A percentile compares a stretch with the other conserved stretches of the same genome.
These are phyloP conservation scores for Chamaenerion angustifolium DNA, from an alignment of 345 rosid genomes.

Conservation along the genomic window DNA sequence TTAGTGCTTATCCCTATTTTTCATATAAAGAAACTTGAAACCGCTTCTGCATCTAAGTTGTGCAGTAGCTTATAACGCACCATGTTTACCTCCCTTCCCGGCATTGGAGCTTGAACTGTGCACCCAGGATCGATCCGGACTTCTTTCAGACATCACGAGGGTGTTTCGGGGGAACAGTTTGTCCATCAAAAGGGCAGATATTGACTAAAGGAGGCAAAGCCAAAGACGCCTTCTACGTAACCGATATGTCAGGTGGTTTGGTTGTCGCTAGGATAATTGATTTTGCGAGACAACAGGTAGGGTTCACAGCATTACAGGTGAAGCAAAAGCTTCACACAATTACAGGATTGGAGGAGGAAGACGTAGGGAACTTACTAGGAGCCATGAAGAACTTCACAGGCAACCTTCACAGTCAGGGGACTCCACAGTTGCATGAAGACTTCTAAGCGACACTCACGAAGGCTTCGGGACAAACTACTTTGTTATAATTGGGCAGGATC, in stretches of 20 bases:
- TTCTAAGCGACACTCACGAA: too few relatives aligned
- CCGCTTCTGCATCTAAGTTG: too few relatives aligned
- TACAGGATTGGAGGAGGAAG: too few relatives aligned
- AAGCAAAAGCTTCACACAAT: slow-evolving; percentile 21
- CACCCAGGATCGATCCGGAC: slow-evolving; percentile 40
- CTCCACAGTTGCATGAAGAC: too few relatives aligned
- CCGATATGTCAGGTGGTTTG: slow-evolving; percentile 33
- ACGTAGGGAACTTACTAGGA: too few relatives aligned
- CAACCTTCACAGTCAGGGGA: too few relatives aligned
- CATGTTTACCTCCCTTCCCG: slow-evolving; percentile 12
- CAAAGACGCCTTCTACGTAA: slow-evolving; percentile 34
- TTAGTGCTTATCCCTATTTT: too few relatives aligned
- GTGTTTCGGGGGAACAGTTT: slow-evolving; percentile 45
- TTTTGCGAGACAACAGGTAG: slow-evolving; percentile 25
- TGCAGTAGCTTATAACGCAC: background rate
- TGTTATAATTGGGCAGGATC: too few relatives aligned
- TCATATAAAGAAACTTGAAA: background rate
- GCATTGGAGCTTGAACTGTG: slow-evolving; percentile 43
- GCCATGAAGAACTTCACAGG: too few relatives aligned
- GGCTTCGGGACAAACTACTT: too few relatives aligned
- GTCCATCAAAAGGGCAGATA: slow-evolving; percentile 40
- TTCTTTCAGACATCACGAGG: slow-evolving; percentile 44
- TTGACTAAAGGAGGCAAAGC: slow-evolving; percentile 32
- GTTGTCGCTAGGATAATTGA: slow-evolving; percentile 34
- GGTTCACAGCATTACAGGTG: slow-evolving; percentile 21